A percentile compares a stretch with the other conserved stretches of the same genome.
These are phyloP conservation scores for Conticribra guillardii DNA, from an alignment of 108 stramenopile species.

Conservation along the genomic window DNA sequence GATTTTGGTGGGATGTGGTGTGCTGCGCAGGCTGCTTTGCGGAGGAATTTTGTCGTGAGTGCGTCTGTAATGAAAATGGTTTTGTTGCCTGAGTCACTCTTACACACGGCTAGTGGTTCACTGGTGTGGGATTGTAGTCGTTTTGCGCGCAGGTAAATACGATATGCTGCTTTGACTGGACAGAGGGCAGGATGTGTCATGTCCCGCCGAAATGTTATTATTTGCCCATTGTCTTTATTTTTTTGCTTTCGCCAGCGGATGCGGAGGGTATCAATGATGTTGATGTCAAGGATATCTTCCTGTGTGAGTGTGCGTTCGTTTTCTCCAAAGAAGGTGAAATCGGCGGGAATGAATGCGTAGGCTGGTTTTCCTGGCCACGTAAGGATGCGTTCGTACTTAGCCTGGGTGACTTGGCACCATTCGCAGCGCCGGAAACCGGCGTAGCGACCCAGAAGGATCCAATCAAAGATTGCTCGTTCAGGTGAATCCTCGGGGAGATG, in stretches of 20 bases:
- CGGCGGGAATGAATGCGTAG: not conserved
- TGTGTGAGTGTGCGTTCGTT: not conserved
- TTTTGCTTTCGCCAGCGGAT: not conserved
- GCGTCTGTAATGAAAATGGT: not conserved
- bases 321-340: not conserved
- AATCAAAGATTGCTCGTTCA: conserved; percentile 9
- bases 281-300: not conserved
- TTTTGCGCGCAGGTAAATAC: not conserved
- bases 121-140: not conserved
- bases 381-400: not conserved
- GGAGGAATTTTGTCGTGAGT: not conserved
- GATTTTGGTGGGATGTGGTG: too few species aligned
- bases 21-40: not conserved
- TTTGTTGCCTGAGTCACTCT: not conserved
- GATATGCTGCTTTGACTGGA: conserved; percentile 2
- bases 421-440: conserved; percentile 4
- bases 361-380: not conserved
- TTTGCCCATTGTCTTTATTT: conserved; percentile 4
- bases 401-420: conserved; percentile 5
- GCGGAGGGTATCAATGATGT: not conserved
- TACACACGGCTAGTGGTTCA: not conserved
- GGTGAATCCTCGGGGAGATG: not conserved
- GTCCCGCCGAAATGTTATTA: not conserved
- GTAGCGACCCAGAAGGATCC: conserved; percentile 13
- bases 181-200: not conserved